Base-by-base conservation (phyloP, 2,329 filamentous ascomycete species). In the Penicillium rolfsii region DNA sequence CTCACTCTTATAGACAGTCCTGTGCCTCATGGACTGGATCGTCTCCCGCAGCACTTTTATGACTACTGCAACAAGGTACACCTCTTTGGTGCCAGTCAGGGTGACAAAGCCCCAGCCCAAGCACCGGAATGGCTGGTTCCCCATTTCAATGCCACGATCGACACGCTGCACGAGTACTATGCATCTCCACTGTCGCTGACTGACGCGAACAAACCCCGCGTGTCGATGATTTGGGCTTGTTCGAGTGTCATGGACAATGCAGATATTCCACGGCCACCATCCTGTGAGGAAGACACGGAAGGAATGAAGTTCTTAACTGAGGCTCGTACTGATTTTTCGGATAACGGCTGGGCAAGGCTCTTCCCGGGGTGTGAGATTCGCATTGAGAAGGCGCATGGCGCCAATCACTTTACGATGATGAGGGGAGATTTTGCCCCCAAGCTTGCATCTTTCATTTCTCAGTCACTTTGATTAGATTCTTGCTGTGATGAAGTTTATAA, bases 1-100 rank as follows among this genome's bases (percentile, higher is more conserved):
- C 79, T 89, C 12, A 79, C 89, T 58, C 77, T 89, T 50, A 84
- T 61, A 14, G 87, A 89, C 67, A 79, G 85, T 0, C 87, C 87
- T 16, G 28, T 28, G 11, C 52, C 26, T 9, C 14, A 33, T 3
- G 46, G 46, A 2, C 28, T 49, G 0, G 46, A 33, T 19, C 26
- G 28, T 19, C 46, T 49, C 16, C 46, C 46, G 4, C 46, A 49
- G 46, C 46, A 49, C n/a, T 49, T 49, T n/a, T 49, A 76, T 69
- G 77, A 76, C 58, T 52, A 52, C 26, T 59, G 57, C 16, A 49
- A 49, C 46, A 33, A 30, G 46, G 28, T 49, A 5, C 26, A 33
- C 4, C 26, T 49, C 26, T 49, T 49, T 33, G 46, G 46, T n/a
- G 12, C 26, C 5, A 28, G 24, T 7, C 46, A 49, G 4, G 28